phyloP scores from a whole-genome alignment of 805 yeast species.

The Lachancea sp. region DNA sequence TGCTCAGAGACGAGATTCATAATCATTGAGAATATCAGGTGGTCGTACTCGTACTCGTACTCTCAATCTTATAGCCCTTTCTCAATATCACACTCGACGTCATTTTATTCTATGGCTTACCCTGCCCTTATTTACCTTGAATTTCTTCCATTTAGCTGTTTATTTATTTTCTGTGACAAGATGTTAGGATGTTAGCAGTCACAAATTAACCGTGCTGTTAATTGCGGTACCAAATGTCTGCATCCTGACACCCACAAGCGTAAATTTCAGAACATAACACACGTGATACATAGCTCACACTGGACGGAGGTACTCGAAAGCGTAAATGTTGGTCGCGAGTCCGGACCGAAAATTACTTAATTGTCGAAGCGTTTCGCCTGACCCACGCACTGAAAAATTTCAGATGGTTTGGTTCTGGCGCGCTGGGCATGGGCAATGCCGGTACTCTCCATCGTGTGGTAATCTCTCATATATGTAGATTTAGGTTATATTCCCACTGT shows the following conservation, averaged over 20 bases:
- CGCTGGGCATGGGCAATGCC: background rate
- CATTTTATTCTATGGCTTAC: too few species aligned
- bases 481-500: background rate
- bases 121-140: background rate
- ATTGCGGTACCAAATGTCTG: slow-evolving; percentile 18
- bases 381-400: slow-evolving; percentile 7
- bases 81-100: too few species aligned
- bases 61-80: too few species aligned
- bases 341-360: background rate
- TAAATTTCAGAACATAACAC: slow-evolving; percentile 19
- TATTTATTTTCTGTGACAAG: background rate
- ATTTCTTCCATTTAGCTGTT: background rate
- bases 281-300: background rate
- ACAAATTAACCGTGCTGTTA: slow-evolving; percentile 13
- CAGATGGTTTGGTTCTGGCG: background rate
- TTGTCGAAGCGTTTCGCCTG: background rate
- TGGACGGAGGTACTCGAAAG: background rate
- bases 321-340: background rate
- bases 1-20: too few species aligned
- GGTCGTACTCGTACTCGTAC: too few species aligned
- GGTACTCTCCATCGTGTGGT: background rate
- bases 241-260: slow-evolving; percentile 20
- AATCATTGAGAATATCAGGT: too few species aligned
- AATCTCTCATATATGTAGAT: too few species aligned
- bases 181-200: slow-evolving; percentile 15